A percentile compares a stretch with the other conserved stretches of the same genome.
Evolutionary conservation across 108 stramenopile genomes (phyloP).

Genomic region (Bacterosira constricta): DNA sequence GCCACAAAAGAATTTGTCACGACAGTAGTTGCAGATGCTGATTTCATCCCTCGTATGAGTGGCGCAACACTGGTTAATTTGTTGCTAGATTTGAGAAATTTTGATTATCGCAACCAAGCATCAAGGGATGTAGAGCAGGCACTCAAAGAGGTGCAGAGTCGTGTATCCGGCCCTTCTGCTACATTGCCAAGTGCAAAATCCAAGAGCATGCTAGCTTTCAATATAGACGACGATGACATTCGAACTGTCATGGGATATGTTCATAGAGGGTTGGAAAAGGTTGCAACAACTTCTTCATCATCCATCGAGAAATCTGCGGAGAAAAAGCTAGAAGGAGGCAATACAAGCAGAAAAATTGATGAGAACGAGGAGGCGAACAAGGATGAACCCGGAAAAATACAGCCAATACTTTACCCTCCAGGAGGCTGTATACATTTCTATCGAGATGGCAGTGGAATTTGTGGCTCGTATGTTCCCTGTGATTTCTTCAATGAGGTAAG

Average conservation of each 20-base stretch:
- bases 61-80: constrained; percentile 66
- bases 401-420: constrained; percentile 54
- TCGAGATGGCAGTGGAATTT: constrained; percentile 73
- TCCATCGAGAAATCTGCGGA: not conserved
- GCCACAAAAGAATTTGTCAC: constrained; percentile 63
- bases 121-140: constrained; percentile 65
- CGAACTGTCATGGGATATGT: constrained; percentile 47
- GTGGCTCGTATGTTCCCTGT: constrained; percentile 74
- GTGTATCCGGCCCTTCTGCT: constrained; percentile 9
- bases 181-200: constrained; percentile 5
- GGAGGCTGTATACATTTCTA: constrained; percentile 84
- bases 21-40: constrained; percentile 74
- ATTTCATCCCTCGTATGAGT: constrained; percentile 79
- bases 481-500: constrained; percentile 66
- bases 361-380: not conserved
- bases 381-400: constrained; percentile 20
- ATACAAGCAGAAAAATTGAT: not conserved
- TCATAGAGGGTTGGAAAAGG: constrained; percentile 28
- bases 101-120: constrained; percentile 63
- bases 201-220: constrained; percentile 24
- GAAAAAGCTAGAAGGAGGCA: not conserved
- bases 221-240: constrained; percentile 41
- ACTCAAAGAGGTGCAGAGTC: constrained; percentile 48
- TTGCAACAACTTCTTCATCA: not conserved
- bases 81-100: constrained; percentile 56